A percentile compares a stretch with the other conserved stretches of the same genome.
Evolutionary conservation across 805 yeast genomes (phyloP).

Genomic region (Ogataea ganodermae): DNA sequence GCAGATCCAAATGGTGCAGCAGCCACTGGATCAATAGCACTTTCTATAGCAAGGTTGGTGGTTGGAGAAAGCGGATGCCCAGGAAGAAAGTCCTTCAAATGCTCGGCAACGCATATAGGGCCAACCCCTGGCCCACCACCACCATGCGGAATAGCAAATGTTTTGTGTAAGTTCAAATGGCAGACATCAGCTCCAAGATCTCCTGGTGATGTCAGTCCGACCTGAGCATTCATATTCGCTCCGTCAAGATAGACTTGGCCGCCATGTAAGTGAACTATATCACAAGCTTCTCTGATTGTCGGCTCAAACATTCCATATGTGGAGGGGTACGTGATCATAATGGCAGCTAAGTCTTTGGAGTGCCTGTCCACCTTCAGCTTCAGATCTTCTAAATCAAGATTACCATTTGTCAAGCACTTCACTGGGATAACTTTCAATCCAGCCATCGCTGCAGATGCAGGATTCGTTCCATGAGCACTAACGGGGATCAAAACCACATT

Average conservation of each 20-base stretch:
- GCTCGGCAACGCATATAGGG: conserved; percentile 89
- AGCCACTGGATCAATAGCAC: conserved; percentile 72
- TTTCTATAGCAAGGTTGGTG: conserved; percentile 38
- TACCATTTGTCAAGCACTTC: conserved; percentile 83
- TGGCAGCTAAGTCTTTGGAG: conserved; percentile 73
- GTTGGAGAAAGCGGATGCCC: conserved; percentile 68
- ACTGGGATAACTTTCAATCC: conserved; percentile 93
- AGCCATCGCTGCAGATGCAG: conserved; percentile 98
- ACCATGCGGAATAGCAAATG: conserved; percentile 97
- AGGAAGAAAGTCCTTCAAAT: conserved; percentile 81
- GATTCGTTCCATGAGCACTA: conserved; percentile 97
- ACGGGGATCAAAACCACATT: conserved; percentile 93
- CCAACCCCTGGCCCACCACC: conserved; percentile 99
- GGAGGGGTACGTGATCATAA: conserved; percentile 97
- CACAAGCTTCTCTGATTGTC: conserved; percentile 79
- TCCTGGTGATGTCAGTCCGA: conserved; percentile 96
- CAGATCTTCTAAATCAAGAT: conserved; percentile 79
- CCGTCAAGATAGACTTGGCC: conserved; percentile 98
- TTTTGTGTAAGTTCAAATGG: conserved; percentile 94
- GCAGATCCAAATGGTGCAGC: conserved; percentile 98
- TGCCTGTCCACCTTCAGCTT: conserved; percentile 70
- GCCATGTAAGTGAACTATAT: conserved; percentile 80
- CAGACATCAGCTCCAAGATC: conserved; percentile 98
- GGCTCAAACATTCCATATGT: conserved; percentile 97
- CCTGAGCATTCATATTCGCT: conserved; percentile 99